phyloP scores from a whole-genome alignment of 2,329 filamentous ascomycete species.

The Nannizzia gypsea region DNA sequence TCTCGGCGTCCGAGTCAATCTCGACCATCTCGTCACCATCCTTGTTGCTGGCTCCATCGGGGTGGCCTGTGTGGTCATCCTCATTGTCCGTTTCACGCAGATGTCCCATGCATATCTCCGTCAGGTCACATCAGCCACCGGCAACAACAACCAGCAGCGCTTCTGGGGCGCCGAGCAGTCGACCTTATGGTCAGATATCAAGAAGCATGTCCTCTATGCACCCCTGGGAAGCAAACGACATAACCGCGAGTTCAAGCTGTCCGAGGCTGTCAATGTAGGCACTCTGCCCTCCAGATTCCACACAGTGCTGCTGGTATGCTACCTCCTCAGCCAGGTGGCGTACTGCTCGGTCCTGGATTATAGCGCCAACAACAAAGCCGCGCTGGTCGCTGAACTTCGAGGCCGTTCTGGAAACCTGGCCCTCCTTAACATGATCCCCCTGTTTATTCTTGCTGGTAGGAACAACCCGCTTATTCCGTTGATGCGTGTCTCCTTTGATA shows the following conservation, averaged over 20 bases:
- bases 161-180: conserved; percentile 37
- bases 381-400: conserved; percentile 68
- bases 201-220: conserved; percentile 43
- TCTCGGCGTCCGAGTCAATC: conserved; percentile 28
- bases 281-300: conserved; percentile 73
- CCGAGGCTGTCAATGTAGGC: conserved; percentile 56
- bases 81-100: conserved; percentile 32
- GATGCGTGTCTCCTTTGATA: conserved; percentile 84
- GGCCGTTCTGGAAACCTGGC: conserved; percentile 76
- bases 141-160: conserved; percentile 29
- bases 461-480: conserved; percentile 84
- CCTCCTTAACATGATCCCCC: conserved; percentile 80
- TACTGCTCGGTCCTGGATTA: conserved; percentile 51
- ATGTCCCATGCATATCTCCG: conserved; percentile 36
- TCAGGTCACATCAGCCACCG: conserved; percentile 30
- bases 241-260: conserved; percentile 61
- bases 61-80: conserved; percentile 26
- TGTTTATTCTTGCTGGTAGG: conserved; percentile 76
- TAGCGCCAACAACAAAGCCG: conserved; percentile 31
- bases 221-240: conserved; percentile 64
- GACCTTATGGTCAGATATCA: conserved; percentile 31
- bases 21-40: conserved; percentile 30
- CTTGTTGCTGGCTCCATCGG: conserved; percentile 29
- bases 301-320: conserved; percentile 53
- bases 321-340: conserved; percentile 60